A percentile compares a stretch with the other conserved stretches of the same genome.
Conservation (phyloP, 495 filamentous ascomycete genomes). For the Amorphotheca resinae region DNA sequence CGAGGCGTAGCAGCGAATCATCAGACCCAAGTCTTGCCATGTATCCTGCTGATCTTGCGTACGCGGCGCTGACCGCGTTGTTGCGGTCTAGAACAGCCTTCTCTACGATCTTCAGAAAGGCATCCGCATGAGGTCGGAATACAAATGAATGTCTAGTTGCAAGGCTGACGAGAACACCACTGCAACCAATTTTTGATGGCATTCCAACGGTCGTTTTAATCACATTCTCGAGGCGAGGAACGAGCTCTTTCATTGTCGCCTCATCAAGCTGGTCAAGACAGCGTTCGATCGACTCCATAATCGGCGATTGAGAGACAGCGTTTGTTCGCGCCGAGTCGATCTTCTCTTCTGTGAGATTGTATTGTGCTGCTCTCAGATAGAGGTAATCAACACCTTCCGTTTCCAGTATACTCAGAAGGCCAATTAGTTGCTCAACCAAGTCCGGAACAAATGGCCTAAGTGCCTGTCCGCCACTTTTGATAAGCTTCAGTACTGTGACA, state of each 20-base stretch:
- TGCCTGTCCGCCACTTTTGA: constrained; percentile 67
- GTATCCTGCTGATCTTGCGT: constrained; percentile 79
- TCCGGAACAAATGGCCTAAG: constrained; percentile 69
- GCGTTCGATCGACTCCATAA: constrained; percentile 87
- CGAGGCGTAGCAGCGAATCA: constrained; percentile 53
- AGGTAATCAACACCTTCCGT: constrained; percentile 80
- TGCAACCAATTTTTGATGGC: constrained; percentile 84
- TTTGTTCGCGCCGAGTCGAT: constrained; percentile 75
- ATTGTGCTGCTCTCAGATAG: constrained; percentile 78
- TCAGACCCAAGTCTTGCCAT: constrained; percentile 62
- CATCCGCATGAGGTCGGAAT: constrained; percentile 64
- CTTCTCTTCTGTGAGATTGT: constrained; percentile 66
- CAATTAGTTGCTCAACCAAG: constrained; percentile 69
- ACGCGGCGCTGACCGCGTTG: constrained; percentile 75
- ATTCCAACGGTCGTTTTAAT: constrained; percentile 80
- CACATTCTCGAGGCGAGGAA: constrained; percentile 55
- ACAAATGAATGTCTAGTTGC: constrained; percentile 62
- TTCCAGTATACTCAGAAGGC: constrained; percentile 74
- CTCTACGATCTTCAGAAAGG: constrained; percentile 62
- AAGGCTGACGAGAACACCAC: constrained; percentile 74
- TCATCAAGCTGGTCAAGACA: constrained; percentile 79
- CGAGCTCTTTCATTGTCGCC: constrained; percentile 57
- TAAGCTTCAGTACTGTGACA: constrained; percentile 69
- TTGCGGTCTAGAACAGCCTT: constrained; percentile 80
- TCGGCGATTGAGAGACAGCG: constrained; percentile 72